Conservation (phyloP, 768 basidiomycete genomes). For the Trametes meyenii region DNA sequence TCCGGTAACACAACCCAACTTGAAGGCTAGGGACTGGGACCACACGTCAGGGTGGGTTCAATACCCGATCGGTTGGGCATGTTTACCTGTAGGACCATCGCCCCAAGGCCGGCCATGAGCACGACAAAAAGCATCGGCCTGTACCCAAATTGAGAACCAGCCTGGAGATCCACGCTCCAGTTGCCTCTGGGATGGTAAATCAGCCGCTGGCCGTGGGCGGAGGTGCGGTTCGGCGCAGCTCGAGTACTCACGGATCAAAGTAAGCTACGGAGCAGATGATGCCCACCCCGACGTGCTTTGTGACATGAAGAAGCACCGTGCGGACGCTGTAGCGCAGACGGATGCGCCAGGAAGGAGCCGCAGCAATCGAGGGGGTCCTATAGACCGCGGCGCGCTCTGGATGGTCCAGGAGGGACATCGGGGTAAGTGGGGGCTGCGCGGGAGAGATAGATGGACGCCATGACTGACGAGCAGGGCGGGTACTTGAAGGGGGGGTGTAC, state of each 20-base stretch:
- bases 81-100: constrained; percentile 76
- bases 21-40: constrained; percentile 67
- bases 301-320: constrained; percentile 20
- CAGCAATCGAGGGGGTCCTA: constrained; percentile 1
- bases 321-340: constrained; percentile 5
- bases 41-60: not conserved
- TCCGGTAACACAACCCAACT: constrained; percentile 82
- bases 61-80: constrained; percentile 15
- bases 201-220: not conserved
- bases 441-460: constrained; percentile 16
- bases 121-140: constrained; percentile 77
- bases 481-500: constrained; percentile 8
- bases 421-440: constrained; percentile 8
- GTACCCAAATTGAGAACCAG: constrained; percentile 87
- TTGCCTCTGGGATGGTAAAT: constrained; percentile 58
- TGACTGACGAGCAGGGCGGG: constrained; percentile 24
- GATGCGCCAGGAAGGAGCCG: constrained; percentile 5
- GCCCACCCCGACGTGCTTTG: constrained; percentile 66
- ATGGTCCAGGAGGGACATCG: constrained; percentile 25
- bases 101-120: constrained; percentile 78
- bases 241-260: constrained; percentile 73
- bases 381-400: constrained; percentile 23
- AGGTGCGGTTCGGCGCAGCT: not conserved
- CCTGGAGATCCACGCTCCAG: constrained; percentile 89
- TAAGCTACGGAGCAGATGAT: constrained; percentile 87